These are phyloP conservation scores for Articulospora tetracladia DNA, from an alignment of 495 filamentous ascomycete species.

Conservation along the genomic window DNA sequence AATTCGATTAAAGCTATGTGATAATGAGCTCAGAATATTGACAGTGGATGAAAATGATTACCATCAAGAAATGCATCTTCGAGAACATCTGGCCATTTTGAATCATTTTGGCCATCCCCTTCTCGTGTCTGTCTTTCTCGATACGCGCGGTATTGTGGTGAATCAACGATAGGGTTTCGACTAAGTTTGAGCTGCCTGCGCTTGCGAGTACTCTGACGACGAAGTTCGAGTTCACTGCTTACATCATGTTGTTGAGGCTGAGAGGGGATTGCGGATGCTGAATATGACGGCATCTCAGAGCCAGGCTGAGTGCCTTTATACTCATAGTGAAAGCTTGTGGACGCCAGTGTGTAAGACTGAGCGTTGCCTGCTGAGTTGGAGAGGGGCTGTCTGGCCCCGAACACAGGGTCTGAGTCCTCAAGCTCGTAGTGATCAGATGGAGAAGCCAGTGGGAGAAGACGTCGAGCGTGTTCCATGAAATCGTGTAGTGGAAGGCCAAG, in stretches of 20 bases:
- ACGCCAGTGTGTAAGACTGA: conserved; percentile 37
- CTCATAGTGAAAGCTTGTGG: conserved; percentile 35
- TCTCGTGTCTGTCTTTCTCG: conserved; percentile 62
- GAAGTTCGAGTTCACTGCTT: conserved; percentile 27
- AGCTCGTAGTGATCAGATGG: conserved; percentile 9
- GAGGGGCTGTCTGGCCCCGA: conserved; percentile 38
- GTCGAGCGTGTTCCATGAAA: conserved; percentile 18
- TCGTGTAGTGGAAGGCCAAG: conserved; percentile 10
- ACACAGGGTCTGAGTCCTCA: conserved; percentile 21
- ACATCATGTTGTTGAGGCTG: conserved; percentile 27
- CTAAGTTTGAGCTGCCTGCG: conserved; percentile 7
- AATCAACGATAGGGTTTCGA: conserved; percentile 48
- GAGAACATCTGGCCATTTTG: conserved; percentile 71
- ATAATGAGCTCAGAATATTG: conserved; percentile 7
- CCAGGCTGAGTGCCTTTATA: conserved; percentile 14
- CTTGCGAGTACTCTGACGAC: conserved; percentile 21
- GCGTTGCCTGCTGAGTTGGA: conserved; percentile 46
- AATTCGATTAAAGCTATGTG: conserved; percentile 70
- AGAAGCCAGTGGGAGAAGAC: conserved; percentile 18
- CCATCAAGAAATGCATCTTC: conserved; percentile 90
- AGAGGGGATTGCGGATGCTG: conserved; percentile 21
- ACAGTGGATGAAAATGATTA: conserved; percentile 36
- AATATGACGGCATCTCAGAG: conserved; percentile 24
- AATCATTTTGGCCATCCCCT: conserved; percentile 22
- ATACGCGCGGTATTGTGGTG: conserved; percentile 61